Conservation (phyloP, 768 basidiomycete species). For the Steccherinum ochraceum region DNA sequence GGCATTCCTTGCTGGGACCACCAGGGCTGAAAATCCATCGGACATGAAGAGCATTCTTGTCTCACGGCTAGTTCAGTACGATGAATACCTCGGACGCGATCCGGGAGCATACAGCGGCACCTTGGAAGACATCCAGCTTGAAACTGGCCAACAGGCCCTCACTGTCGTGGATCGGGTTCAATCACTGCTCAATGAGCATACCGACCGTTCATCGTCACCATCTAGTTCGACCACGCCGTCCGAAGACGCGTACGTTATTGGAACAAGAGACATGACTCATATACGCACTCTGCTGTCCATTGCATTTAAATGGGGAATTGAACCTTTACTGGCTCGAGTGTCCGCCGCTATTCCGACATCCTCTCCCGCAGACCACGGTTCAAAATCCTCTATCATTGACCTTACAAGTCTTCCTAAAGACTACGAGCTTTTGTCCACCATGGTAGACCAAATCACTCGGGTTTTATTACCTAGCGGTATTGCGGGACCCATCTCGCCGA, state of each 20-base stretch:
- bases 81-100: constrained; percentile 3
- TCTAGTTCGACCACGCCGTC: not conserved
- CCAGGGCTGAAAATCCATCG: constrained; percentile 8
- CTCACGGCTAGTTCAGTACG: constrained; percentile 15
- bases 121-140: constrained; percentile 39
- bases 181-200: constrained; percentile 23
- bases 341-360: constrained; percentile 17
- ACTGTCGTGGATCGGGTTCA: constrained; percentile 44
- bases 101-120: constrained; percentile 7
- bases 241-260: constrained; percentile 35
- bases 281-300: constrained; percentile 62
- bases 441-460: constrained; percentile 37
- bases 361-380: constrained; percentile 20
- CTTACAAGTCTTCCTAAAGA: constrained; percentile 36
- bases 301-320: constrained; percentile 66
- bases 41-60: constrained; percentile 16
- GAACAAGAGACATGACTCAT: constrained; percentile 58
- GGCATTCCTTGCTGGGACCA: constrained; percentile 13
- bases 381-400: constrained; percentile 37
- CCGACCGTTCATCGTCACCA: not conserved
- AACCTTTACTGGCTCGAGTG: constrained; percentile 45
- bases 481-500: constrained; percentile 44
- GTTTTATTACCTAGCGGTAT: constrained; percentile 50
- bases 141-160: constrained; percentile 52
- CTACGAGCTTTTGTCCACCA: constrained; percentile 34